phyloP scores from a whole-genome alignment of 1,284 basidiomycete species.

The Cryptococcus wingfieldii region DNA sequence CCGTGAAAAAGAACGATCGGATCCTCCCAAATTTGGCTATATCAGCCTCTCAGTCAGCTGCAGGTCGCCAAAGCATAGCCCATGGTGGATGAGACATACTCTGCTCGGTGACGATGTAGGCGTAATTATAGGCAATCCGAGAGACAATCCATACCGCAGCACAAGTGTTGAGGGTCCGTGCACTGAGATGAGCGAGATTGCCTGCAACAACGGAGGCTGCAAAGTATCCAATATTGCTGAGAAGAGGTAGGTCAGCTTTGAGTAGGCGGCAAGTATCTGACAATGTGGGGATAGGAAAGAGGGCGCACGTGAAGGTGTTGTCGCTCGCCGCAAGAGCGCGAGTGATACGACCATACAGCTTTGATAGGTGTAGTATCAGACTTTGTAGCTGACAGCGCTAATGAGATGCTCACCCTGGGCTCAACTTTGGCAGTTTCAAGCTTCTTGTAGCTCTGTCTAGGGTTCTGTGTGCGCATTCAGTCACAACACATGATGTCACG shows the following conservation, averaged over 20 bases:
- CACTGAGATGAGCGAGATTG: conserved; percentile 22
- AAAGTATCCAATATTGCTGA: conserved; percentile 21
- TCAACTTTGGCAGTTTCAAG: conserved; percentile 9
- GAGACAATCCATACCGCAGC: conserved; percentile 15
- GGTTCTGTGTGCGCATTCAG: conserved; percentile 5
- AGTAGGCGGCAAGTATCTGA: background rate
- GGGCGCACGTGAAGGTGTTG: conserved; percentile 20
- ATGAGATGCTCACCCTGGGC: background rate
- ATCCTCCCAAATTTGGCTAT: too few relatives aligned
- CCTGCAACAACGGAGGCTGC: conserved; percentile 26
- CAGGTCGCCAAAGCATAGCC: too few relatives aligned
- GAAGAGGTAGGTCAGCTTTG: background rate
- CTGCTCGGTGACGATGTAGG: conserved; percentile 26
- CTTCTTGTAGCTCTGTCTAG: conserved; percentile 16
- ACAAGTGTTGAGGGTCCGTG: conserved; percentile 15
- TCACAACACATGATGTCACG: background rate
- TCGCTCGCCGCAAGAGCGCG: conserved; percentile 29
- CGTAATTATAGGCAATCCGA: conserved; percentile 21
- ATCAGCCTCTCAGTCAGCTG: background rate
- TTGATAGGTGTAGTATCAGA: background rate
- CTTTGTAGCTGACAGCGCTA: background rate
- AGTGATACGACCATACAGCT: conserved; percentile 14
- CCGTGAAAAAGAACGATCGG: background rate
- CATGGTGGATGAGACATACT: conserved; percentile 10
- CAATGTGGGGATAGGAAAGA: background rate